These are phyloP conservation scores for Parasitella parasitica DNA, from an alignment of 371 early-diverging fungal species.

Conservation along the genomic window DNA sequence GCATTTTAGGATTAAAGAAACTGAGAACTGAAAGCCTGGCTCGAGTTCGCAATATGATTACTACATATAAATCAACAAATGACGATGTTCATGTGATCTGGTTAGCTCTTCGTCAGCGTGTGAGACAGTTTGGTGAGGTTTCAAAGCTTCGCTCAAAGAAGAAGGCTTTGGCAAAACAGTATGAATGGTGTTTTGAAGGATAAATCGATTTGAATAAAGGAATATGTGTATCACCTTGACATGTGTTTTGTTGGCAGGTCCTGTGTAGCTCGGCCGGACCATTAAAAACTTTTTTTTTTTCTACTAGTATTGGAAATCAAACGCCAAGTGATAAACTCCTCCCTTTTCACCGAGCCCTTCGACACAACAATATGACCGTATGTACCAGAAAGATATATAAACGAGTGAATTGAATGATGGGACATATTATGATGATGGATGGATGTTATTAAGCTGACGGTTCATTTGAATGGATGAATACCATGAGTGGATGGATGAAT, in stretches of 20 bases:
- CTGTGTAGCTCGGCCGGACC: background rate
- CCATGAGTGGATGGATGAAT: too few relatives aligned
- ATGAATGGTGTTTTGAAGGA: conserved; percentile 36
- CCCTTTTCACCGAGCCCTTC: conserved; percentile 42
- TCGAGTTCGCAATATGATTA: conserved; percentile 32
- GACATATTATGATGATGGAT: background rate
- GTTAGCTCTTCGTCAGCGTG: conserved; percentile 36
- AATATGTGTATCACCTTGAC: too few relatives aligned
- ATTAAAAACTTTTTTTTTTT: background rate
- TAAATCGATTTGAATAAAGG: too few relatives aligned
- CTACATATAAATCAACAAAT: conserved; percentile 29
- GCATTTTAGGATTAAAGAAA: conserved; percentile 40
- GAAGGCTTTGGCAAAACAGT: conserved; percentile 40
- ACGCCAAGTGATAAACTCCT: conserved; percentile 5
- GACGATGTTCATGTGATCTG: conserved; percentile 39
- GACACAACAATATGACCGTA: conserved; percentile 44
- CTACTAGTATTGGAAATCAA: background rate
- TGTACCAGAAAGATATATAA: conserved; percentile 9
- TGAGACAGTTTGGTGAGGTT: conserved; percentile 31
- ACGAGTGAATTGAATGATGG: background rate
- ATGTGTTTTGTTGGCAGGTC: background rate
- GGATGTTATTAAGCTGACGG: conserved; percentile 2
- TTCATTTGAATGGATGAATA: conserved; percentile 30
- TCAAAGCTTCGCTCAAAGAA: conserved; percentile 29
- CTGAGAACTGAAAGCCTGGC: conserved; percentile 33